Evolutionary conservation across 805 yeast genomes (phyloP).

Genomic region (Scheffersomyces stipitis): DNA sequence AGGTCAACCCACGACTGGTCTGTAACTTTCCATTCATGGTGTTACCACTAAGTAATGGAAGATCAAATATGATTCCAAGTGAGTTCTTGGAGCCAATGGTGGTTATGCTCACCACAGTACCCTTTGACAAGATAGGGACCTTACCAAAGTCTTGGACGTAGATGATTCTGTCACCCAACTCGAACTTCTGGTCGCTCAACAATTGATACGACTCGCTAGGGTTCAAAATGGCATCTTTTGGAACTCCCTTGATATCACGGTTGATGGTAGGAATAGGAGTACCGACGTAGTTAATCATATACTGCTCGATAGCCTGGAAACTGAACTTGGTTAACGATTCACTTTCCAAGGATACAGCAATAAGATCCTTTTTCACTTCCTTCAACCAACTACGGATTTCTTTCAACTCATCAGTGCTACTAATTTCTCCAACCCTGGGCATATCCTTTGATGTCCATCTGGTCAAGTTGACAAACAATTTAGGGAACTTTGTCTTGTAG

Average conservation of each 20-base stretch:
- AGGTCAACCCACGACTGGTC: constrained; percentile 78
- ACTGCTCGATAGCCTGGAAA: constrained; percentile 65
- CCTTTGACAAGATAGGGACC: constrained; percentile 82
- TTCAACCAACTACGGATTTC: constrained; percentile 49
- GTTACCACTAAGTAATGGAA: constrained; percentile 79
- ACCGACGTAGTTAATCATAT: constrained; percentile 47
- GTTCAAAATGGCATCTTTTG: constrained; percentile 76
- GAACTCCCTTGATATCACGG: constrained; percentile 75
- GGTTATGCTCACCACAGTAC: constrained; percentile 76
- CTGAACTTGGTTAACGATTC: constrained; percentile 72
- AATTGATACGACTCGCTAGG: constrained; percentile 71
- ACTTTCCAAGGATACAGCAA: constrained; percentile 70
- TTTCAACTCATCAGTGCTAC: constrained; percentile 44
- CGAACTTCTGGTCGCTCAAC: constrained; percentile 72
- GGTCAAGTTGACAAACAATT: constrained; percentile 47
- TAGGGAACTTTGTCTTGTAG: constrained; percentile 63
- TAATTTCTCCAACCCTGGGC: constrained; percentile 38
- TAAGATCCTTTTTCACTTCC: constrained; percentile 47
- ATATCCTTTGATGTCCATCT: constrained; percentile 25
- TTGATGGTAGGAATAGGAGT: constrained; percentile 45
- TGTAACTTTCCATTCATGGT: constrained; percentile 73
- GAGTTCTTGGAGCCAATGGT: constrained; percentile 61
- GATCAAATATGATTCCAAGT: constrained; percentile 81
- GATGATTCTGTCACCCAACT: constrained; percentile 85
- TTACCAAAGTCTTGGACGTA: constrained; percentile 85